A percentile compares a stretch with the other conserved stretches of the same genome.
phyloP scores from a whole-genome alignment of 2,329 filamentous ascomycete species.

The Verticillium isaacii region DNA sequence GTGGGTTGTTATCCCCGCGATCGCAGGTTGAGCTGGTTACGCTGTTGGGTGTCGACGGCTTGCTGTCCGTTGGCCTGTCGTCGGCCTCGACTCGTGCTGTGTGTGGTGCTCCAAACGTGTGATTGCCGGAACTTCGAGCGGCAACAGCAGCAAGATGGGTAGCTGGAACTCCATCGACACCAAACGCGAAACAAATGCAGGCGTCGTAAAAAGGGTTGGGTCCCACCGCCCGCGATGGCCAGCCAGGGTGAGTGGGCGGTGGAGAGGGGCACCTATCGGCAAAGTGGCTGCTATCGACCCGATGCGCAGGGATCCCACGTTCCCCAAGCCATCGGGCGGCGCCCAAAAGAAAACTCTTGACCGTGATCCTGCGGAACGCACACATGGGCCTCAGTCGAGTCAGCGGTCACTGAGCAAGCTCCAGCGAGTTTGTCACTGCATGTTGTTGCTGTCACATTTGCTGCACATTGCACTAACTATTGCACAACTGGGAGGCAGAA shows the following conservation, averaged over 20 bases:
- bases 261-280: background rate
- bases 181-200: background rate
- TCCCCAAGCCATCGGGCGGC: background rate
- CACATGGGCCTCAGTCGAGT: background rate
- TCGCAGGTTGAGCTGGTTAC: no score
- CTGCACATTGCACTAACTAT: background rate
- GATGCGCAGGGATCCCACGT: background rate
- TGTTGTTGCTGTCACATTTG: background rate
- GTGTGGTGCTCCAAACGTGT: no score
- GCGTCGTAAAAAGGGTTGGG: background rate
- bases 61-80: no score
- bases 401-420: background rate
- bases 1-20: background rate
- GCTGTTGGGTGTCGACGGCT: no score
- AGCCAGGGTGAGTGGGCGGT: background rate
- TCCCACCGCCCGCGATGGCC: background rate
- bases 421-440: background rate
- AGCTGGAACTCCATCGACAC: no score
- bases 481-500: no score
- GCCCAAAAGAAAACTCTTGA: background rate
- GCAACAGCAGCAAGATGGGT: no score
- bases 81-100: no score
- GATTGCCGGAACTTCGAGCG: no score
- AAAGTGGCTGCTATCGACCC: background rate
- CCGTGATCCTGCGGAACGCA: background rate